Evolutionary conservation across 768 basidiomycete genomes (phyloP).

Genomic region (Collybiopsis luxurians): DNA sequence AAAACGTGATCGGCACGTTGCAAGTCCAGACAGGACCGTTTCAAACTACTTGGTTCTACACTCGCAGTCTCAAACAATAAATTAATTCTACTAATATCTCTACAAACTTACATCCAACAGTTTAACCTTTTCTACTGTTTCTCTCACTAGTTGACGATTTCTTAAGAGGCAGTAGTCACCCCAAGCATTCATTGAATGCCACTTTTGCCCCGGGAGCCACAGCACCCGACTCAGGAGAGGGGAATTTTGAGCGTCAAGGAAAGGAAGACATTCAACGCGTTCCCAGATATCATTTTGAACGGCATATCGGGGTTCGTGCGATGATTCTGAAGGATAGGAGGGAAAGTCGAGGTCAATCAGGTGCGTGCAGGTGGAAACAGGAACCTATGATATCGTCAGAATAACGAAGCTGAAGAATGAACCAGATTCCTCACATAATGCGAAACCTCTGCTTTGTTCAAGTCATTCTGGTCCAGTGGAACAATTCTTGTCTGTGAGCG

Average conservation of each 20-base stretch:
- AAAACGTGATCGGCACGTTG: too few relatives aligned
- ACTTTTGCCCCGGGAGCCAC: constrained; percentile 72
- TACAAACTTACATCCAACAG: background rate
- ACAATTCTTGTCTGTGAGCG: constrained; percentile 60
- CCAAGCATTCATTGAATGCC: constrained; percentile 70
- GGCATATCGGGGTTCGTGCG: constrained; percentile 79
- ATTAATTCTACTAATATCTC: background rate
- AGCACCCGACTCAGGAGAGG: constrained; percentile 69
- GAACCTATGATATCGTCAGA: constrained; percentile 45
- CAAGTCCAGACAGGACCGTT: too few relatives aligned
- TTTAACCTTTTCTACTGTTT: constrained; percentile 25
- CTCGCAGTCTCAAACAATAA: background rate
- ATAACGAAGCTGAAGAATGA: constrained; percentile 2
- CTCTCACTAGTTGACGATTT: constrained; percentile 43
- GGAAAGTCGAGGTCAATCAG: constrained; percentile 91
- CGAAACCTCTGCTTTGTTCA: constrained; percentile 75
- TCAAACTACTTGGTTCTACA: too few relatives aligned
- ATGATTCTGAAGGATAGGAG: constrained; percentile 48
- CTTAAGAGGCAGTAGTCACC: constrained; percentile 91
- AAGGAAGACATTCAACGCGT: constrained; percentile 72
- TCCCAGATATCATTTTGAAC: constrained; percentile 71
- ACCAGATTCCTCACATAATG: constrained; percentile 60
- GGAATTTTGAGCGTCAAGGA: constrained; percentile 81
- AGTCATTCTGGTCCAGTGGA: constrained; percentile 76
- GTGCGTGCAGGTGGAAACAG: constrained; percentile 78